Evolutionary conservation across 768 basidiomycete genomes (phyloP).

Genomic region (Cantharellus cinnabarinus): DNA sequence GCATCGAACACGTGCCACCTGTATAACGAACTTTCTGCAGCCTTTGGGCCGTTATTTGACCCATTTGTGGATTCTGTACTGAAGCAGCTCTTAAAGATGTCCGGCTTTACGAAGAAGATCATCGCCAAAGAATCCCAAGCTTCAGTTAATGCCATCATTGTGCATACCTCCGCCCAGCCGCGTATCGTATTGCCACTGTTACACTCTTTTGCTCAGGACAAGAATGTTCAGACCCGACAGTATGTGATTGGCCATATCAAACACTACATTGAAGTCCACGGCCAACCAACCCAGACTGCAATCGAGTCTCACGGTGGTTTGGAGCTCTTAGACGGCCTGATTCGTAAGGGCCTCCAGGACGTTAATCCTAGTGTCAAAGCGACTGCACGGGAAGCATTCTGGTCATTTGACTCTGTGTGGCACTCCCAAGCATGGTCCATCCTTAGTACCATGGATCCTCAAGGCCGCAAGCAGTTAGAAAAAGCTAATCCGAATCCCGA

Average conservation of each 20-base stretch:
- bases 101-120: constrained; percentile 82
- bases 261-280: constrained; percentile 55
- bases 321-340: constrained; percentile 49
- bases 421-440: constrained; percentile 42
- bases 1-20: constrained; percentile 56
- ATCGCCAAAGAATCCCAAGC: constrained; percentile 70
- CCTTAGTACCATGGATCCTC: constrained; percentile 43
- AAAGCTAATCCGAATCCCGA: constrained; percentile 52
- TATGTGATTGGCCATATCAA: constrained; percentile 52
- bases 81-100: constrained; percentile 65
- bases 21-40: constrained; percentile 48
- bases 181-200: constrained; percentile 48
- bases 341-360: constrained; percentile 59
- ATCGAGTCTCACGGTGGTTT: constrained; percentile 52
- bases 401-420: constrained; percentile 66
- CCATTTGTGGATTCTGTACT: constrained; percentile 59
- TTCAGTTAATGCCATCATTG: constrained; percentile 44
- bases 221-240: constrained; percentile 53
- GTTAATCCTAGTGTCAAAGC: constrained; percentile 64
- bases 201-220: constrained; percentile 52
- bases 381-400: constrained; percentile 48
- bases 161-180: constrained; percentile 48
- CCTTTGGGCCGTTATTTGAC: constrained; percentile 52
- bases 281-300: constrained; percentile 32
- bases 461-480: constrained; percentile 64